Evolutionary conservation across 768 basidiomycete genomes (phyloP).

Genomic region (Lactarius akahatsu): DNA sequence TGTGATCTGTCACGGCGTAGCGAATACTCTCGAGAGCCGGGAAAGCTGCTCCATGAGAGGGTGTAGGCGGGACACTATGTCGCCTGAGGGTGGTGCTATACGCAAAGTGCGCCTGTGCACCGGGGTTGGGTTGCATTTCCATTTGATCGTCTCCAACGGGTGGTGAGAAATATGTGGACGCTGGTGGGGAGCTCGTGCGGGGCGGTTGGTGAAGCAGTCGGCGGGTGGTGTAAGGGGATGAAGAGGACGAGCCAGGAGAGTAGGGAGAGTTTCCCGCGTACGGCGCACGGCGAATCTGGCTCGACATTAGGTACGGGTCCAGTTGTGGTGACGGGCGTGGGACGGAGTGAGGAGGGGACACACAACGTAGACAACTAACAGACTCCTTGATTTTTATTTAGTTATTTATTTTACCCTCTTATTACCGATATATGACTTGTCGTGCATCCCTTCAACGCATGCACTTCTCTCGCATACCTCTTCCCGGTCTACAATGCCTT

Average conservation of each 20-base stretch:
- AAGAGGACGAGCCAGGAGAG: not conserved
- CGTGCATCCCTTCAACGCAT: too few species aligned
- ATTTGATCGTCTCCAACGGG: slow-evolving; percentile 52
- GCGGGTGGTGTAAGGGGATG: slow-evolving; percentile 15
- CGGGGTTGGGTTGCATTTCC: slow-evolving; percentile 50
- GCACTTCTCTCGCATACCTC: not conserved
- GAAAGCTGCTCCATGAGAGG: slow-evolving; percentile 35
- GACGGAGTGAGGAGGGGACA: not conserved
- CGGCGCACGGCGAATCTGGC: not conserved
- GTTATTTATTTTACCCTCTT: too few species aligned
- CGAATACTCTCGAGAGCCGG: slow-evolving; percentile 40
- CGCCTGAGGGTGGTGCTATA: slow-evolving; percentile 79
- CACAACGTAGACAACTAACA: too few species aligned
- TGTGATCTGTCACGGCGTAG: slow-evolving; percentile 33
- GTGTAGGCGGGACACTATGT: slow-evolving; percentile 49
- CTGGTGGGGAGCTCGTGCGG: slow-evolving; percentile 63
- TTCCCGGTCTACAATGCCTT: not conserved
- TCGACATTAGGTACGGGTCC: not conserved
- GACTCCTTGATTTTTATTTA: not conserved
- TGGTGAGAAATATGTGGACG: slow-evolving; percentile 74
- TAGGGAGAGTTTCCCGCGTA: not conserved
- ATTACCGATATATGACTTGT: too few species aligned
- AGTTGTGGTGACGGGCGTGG: not conserved
- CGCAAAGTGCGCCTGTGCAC: slow-evolving; percentile 72
- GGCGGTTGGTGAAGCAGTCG: slow-evolving; percentile 9